Evolutionary conservation across 768 basidiomycete genomes (phyloP).

Genomic region (Tricholoma saponaceum): DNA sequence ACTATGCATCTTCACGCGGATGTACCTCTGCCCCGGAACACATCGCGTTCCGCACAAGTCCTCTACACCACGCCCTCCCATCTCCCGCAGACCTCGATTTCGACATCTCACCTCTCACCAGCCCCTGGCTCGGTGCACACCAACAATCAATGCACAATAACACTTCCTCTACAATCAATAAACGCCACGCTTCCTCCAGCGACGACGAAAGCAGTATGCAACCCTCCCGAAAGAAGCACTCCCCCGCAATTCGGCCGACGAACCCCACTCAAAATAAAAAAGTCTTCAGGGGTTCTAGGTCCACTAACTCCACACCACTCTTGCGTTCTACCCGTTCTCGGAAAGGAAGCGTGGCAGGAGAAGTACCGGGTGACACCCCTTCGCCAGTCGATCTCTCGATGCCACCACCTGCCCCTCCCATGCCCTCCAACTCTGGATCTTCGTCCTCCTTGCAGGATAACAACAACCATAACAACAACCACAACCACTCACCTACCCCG

Average conservation of each 20-base stretch:
- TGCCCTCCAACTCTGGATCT: constrained; percentile 1
- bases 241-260: constrained; percentile 42
- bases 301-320: constrained; percentile 58
- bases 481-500: constrained; percentile 12
- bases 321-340: constrained; percentile 42
- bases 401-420: constrained; percentile 73
- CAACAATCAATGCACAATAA: constrained; percentile 24
- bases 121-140: constrained; percentile 73
- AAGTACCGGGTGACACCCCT: constrained; percentile 55
- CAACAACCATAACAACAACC: neutral
- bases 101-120: constrained; percentile 76
- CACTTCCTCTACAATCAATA: constrained; percentile 26
- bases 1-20: constrained; percentile 20
- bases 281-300: constrained; percentile 37
- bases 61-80: constrained; percentile 27
- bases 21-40: constrained; percentile 69
- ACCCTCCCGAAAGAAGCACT: constrained; percentile 50
- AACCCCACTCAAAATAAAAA: constrained; percentile 22
- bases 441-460: constrained; percentile 9
- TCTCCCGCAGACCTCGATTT: constrained; percentile 57
- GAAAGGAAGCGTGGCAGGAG: constrained; percentile 37
- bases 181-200: constrained; percentile 56
- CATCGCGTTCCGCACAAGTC: constrained; percentile 58
- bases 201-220: constrained; percentile 43
- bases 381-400: constrained; percentile 86